Evolutionary conservation across 2,329 filamentous ascomycete species (phyloP).

Genomic region (Ophiostoma angusticollis): DNA sequence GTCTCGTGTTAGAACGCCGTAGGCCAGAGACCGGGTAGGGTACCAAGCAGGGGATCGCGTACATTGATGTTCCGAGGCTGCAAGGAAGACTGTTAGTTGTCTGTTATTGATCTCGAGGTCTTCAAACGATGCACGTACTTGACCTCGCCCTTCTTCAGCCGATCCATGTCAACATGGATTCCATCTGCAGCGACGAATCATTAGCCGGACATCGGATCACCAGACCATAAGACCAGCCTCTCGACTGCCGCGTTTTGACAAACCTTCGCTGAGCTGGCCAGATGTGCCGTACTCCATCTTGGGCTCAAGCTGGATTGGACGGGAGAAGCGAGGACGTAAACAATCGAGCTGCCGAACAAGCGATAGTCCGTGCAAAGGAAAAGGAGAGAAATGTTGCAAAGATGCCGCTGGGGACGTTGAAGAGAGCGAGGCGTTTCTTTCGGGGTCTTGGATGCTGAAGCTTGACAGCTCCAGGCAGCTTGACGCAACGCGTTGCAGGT

Average conservation of each 20-base stretch:
- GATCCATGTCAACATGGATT: slow-evolving; percentile 98
- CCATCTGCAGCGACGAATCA: slow-evolving; percentile 53
- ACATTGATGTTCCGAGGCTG: slow-evolving; percentile 96
- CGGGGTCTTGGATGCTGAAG: too few relatives aligned
- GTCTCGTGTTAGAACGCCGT: slow-evolving; percentile 9
- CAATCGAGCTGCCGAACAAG: slow-evolving; percentile 2
- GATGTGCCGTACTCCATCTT: slow-evolving; percentile 52
- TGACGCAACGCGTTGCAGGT: slow-evolving; percentile 10
- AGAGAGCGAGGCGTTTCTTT: too few relatives aligned
- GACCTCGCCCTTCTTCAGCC: slow-evolving; percentile 96
- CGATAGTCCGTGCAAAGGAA: background rate
- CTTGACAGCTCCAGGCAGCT: slow-evolving; percentile 13
- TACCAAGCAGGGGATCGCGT: too few relatives aligned
- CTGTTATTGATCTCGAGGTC: background rate
- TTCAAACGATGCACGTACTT: slow-evolving; percentile 59
- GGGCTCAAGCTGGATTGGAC: background rate
- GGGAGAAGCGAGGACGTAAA: background rate
- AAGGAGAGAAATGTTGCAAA: too few relatives aligned
- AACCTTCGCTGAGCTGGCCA: slow-evolving; percentile 53
- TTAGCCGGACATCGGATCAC: background rate
- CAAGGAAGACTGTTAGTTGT: slow-evolving; percentile 21
- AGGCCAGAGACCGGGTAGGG: background rate
- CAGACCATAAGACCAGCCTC: background rate
- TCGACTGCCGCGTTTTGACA: slow-evolving; percentile 6
- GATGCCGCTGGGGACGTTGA: too few relatives aligned